Evolutionary conservation across 2,329 filamentous ascomycete species (phyloP).

Genomic region (Phaeophleospora eucalypticola): DNA sequence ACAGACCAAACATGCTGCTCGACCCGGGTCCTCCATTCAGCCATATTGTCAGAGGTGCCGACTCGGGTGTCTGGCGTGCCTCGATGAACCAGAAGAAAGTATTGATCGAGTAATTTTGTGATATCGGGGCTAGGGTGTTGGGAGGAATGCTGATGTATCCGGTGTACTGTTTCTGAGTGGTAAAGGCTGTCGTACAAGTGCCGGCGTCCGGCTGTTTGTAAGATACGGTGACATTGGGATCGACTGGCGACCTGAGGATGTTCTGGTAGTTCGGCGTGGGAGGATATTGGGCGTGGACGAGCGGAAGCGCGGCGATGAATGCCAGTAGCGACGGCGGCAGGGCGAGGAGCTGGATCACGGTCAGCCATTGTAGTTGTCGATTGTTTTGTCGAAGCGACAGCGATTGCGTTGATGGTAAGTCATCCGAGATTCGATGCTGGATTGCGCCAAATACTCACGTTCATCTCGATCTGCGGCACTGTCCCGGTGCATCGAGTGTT

Average conservation of each 20-base stretch:
- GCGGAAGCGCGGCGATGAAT: slow-evolving; percentile 19
- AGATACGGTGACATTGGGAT: slow-evolving; percentile 61
- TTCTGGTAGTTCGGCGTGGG: slow-evolving; percentile 42
- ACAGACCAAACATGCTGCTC: slow-evolving; percentile 62
- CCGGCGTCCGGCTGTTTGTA: slow-evolving; percentile 60
- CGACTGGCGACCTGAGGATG: slow-evolving; percentile 58
- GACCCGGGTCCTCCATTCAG: slow-evolving; percentile 64
- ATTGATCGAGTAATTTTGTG: slow-evolving; percentile 56
- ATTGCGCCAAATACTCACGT: background rate
- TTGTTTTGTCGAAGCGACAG: background rate
- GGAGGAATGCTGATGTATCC: slow-evolving; percentile 62
- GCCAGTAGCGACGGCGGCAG: slow-evolving; percentile 27
- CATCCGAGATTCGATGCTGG: background rate
- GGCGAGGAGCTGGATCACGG: slow-evolving; percentile 11
- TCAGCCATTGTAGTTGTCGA: background rate
- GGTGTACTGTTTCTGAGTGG: slow-evolving; percentile 63
- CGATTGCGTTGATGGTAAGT: background rate
- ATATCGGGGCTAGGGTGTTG: slow-evolving; percentile 41
- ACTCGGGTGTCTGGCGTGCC: slow-evolving; percentile 45
- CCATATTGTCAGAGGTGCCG: slow-evolving; percentile 58
- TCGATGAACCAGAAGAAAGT: slow-evolving; percentile 65
- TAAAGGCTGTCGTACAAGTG: slow-evolving; percentile 62
- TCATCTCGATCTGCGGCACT: background rate
- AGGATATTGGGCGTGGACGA: slow-evolving; percentile 36
- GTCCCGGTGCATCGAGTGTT: no score